A percentile compares a stretch with the other conserved stretches of the same genome.
phyloP scores from a whole-genome alignment of 1,139 yeast species.

The Debaryomycetaceae sp. region DNA sequence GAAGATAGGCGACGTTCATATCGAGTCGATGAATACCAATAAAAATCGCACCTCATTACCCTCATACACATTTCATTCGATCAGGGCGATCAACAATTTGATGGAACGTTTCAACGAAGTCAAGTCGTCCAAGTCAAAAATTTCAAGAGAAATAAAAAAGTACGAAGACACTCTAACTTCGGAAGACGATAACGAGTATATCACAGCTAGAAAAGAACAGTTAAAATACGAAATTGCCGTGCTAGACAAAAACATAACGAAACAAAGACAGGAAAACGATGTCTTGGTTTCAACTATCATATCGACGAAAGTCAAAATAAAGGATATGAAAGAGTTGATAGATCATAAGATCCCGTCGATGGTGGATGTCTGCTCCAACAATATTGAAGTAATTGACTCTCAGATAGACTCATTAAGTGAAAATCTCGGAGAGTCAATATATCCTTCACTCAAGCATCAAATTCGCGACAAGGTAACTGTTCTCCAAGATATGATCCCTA shows the following conservation, averaged over 20 bases:
- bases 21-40: background rate
- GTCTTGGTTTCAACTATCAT: constrained; percentile 23
- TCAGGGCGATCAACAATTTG: constrained; percentile 31
- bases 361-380: constrained; percentile 16
- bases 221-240: constrained; percentile 8
- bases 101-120: constrained; percentile 31
- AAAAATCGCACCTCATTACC: background rate
- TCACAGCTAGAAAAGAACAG: constrained; percentile 8
- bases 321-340: constrained; percentile 16
- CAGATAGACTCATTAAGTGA: constrained; percentile 29
- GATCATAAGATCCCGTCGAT: constrained; percentile 16
- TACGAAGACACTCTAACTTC: constrained; percentile 6
- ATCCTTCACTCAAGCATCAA: constrained; percentile 18
- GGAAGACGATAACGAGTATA: constrained; percentile 10
- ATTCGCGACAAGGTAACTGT: constrained; percentile 16
- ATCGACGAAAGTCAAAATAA: constrained; percentile 21
- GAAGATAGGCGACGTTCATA: constrained; percentile 2
- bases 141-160: constrained; percentile 14
- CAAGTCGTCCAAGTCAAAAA: constrained; percentile 14
- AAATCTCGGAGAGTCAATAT: constrained; percentile 15
- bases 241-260: constrained; percentile 16
- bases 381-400: constrained; percentile 25
- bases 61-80: constrained; percentile 35
- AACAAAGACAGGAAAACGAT: constrained; percentile 25
- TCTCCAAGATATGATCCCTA: constrained; percentile 24